Conservation (phyloP, 805 yeast genomes). For the Millerozyma miso region DNA sequence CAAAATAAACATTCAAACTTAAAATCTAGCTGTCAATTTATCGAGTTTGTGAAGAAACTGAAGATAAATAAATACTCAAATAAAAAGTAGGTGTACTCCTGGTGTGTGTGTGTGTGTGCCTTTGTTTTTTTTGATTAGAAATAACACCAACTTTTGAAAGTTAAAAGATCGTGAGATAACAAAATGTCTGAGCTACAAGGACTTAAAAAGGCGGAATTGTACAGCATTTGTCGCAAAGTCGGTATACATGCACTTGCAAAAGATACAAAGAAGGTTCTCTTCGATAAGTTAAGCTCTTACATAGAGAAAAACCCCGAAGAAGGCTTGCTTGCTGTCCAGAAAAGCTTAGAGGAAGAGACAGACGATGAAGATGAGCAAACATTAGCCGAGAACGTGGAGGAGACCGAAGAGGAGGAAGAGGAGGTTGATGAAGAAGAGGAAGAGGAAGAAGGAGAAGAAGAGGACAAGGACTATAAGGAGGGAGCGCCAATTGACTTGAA, state of each 20-base stretch:
- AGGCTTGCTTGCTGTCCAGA: conserved; percentile 16
- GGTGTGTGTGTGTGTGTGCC: background rate
- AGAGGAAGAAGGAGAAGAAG: conserved; percentile 29
- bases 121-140: no score
- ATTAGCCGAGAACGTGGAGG: conserved; percentile 14
- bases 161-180: background rate
- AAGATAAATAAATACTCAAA: background rate
- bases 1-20: background rate
- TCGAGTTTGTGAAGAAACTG: background rate
- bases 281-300: conserved; percentile 33
- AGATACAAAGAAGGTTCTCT: conserved; percentile 39
- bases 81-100: background rate
- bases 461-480: conserved; percentile 33
- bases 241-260: conserved; percentile 32
- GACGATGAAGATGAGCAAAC: conserved; percentile 18
- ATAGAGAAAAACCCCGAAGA: conserved; percentile 23
- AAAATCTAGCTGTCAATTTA: background rate
- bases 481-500: conserved; percentile 39
- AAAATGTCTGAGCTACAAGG: conserved; percentile 32
- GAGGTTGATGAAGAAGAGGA: conserved; percentile 22
- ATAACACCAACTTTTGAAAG: background rate
- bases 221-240: conserved; percentile 29
- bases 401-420: conserved; percentile 18
- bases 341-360: conserved; percentile 16
- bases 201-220: conserved; percentile 39